phyloP scores from a whole-genome alignment of 768 basidiomycete genomes.

The Paxillus rubicundulus region DNA sequence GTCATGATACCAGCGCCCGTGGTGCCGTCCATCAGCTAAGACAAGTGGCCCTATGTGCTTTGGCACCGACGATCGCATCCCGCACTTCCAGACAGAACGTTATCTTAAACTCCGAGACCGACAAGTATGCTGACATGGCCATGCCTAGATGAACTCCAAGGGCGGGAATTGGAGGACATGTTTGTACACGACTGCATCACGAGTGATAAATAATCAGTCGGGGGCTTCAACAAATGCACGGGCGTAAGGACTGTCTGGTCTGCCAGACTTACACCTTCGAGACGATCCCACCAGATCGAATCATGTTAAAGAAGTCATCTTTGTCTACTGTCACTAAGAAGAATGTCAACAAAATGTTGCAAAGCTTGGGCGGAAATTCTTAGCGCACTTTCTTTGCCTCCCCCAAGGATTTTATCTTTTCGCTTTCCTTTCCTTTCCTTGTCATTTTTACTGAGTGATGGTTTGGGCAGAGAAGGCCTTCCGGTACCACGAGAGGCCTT shows the following conservation, averaged over 20 bases:
- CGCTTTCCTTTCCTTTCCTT: slow-evolving; percentile 50
- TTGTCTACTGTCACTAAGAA: slow-evolving; percentile 54
- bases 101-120: too few relatives aligned
- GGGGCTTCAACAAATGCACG: background rate
- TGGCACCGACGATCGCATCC: too few relatives aligned
- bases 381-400: slow-evolving; percentile 56
- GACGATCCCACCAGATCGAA: slow-evolving; percentile 76
- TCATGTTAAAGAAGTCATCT: slow-evolving; percentile 80
- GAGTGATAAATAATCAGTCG: background rate
- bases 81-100: too few relatives aligned
- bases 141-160: too few relatives aligned
- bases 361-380: slow-evolving; percentile 1
- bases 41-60: too few relatives aligned
- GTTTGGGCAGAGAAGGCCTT: slow-evolving; percentile 70
- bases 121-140: too few relatives aligned
- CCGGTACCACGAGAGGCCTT: slow-evolving; percentile 68
- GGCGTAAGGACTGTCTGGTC: background rate
- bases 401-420: slow-evolving; percentile 52
- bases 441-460: slow-evolving; percentile 47
- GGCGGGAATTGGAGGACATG: too few relatives aligned
- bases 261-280: slow-evolving; percentile 50
- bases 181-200: too few relatives aligned
- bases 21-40: too few relatives aligned
- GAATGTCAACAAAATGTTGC: slow-evolving; percentile 5
- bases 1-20: too few relatives aligned